Evolutionary conservation across 768 basidiomycete genomes (phyloP).

Genomic region (Porpolomopsis calyptriformis): DNA sequence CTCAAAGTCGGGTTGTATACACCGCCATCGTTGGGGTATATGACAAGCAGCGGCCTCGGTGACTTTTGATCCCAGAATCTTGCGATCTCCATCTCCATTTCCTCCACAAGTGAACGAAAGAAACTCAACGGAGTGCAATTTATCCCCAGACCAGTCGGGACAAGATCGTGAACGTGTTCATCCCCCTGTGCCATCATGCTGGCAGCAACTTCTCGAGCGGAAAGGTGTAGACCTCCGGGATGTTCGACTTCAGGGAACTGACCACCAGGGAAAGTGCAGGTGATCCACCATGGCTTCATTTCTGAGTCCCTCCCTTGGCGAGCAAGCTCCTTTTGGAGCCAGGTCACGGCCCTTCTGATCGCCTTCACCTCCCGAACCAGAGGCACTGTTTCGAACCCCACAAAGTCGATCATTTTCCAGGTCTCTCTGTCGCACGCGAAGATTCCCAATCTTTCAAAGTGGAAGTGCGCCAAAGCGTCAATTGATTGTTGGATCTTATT

Average conservation of each 20-base stretch:
- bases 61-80: constrained; percentile 7
- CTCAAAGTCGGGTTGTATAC: constrained; percentile 37
- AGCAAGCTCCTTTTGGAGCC: constrained; percentile 20
- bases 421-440: constrained; percentile 37
- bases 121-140: constrained; percentile 55
- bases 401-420: constrained; percentile 48
- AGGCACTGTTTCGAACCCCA: constrained; percentile 77
- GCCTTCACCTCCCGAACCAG: constrained; percentile 53
- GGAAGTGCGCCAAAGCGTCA: constrained; percentile 48
- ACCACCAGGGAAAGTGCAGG: constrained; percentile 48
- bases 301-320: constrained; percentile 14
- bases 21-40: constrained; percentile 67
- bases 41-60: constrained; percentile 40
- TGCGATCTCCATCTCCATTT: constrained; percentile 23
- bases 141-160: constrained; percentile 54
- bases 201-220: constrained; percentile 32
- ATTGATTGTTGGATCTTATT: constrained; percentile 30
- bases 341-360: constrained; percentile 48
- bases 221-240: constrained; percentile 15
- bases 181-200: constrained; percentile 10
- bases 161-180: constrained; percentile 10
- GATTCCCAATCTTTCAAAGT: constrained; percentile 47
- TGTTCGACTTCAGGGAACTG: constrained; percentile 30
- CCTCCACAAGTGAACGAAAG: constrained; percentile 29
- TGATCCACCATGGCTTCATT: constrained; percentile 68